Base-by-base conservation (phyloP, 2,329 filamentous ascomycete species). In the Elsinoe arachidis region DNA sequence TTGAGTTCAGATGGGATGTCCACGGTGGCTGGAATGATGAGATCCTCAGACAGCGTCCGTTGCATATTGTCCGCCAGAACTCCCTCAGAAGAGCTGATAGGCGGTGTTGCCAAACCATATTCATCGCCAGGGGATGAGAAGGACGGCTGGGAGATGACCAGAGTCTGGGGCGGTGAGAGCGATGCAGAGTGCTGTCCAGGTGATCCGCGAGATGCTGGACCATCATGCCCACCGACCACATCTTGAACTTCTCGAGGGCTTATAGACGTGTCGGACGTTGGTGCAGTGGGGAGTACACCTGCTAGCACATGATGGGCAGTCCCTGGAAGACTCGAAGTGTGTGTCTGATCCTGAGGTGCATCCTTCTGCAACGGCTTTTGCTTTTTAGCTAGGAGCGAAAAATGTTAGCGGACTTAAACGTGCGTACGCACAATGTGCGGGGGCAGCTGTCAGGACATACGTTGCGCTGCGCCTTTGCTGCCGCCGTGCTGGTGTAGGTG, bases 401-500 rank as follows among this genome's bases (percentile, higher is more conserved):
- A 39, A 23, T 26, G 34, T 53, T 39, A 53, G 49, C 49, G 35
- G 17, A 3, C 34, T 12, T 23, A 10, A 2, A 26, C 21, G 30
- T 51, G 26, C 26, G 26, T 30, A 30, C 9, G 26, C 33, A 51
- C 14, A 12, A 21, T 34, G 30, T 51, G 46, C 46, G 46, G 46
- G 46, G 44, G 46, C n/a, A 10, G 5, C 5, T 12, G 21, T 15
- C 33, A 35, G 34, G 26, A 51, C 46, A 12, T 35, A 51, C 46
- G 46, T 17, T 51, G 46, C 17, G 33, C 49, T 17, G 33, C 49
- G 23, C 15, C 17, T 53, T 53, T 53, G 33, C 26, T 38, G 15
- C 49, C 49, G 15, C 49, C 49, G 12, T 53, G 49, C 12, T 39
- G 49, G n/a, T 53, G 49, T 5, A 53, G 49, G n/a, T 34, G 38